A percentile compares a stretch with the other conserved stretches of the same genome.
Evolutionary conservation across 2,329 filamentous ascomycete genomes (phyloP).

Genomic region (Alternaria novae-zelandiae): DNA sequence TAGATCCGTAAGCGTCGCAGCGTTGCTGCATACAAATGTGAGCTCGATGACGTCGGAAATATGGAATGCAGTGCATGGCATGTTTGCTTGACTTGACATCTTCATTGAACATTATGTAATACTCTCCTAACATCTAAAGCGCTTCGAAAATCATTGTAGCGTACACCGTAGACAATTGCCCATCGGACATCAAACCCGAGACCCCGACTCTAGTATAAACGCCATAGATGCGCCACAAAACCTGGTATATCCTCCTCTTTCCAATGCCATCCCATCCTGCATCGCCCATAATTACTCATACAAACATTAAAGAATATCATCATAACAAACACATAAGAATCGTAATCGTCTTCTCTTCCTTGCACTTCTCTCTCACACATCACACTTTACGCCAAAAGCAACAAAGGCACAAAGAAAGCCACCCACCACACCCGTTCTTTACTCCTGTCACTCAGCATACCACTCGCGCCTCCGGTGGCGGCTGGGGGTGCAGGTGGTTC

Average conservation of each 20-base stretch:
- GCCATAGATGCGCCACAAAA: background rate
- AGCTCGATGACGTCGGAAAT: background rate
- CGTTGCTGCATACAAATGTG: background rate
- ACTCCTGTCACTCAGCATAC: background rate
- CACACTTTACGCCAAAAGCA: constrained; percentile 6
- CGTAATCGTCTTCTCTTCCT: background rate
- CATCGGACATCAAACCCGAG: background rate
- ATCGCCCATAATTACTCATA: background rate
- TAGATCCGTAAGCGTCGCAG: background rate
- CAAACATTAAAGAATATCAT: background rate
- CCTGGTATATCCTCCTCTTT: constrained; percentile 13
- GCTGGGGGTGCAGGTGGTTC: constrained; percentile 42
- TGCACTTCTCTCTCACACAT: background rate
- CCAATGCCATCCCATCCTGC: background rate
- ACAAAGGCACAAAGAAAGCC: constrained; percentile 27
- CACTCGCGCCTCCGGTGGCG: constrained; percentile 26
- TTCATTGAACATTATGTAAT: background rate
- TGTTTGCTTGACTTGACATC: background rate
- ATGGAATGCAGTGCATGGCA: background rate
- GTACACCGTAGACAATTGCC: background rate
- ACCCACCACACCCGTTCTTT: constrained; percentile 44
- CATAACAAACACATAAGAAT: constrained; percentile 14
- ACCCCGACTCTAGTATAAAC: background rate
- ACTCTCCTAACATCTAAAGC: background rate
- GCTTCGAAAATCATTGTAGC: background rate